phyloP scores from a whole-genome alignment of 306 rosid genomes.

The Vigna unguiculata region DNA sequence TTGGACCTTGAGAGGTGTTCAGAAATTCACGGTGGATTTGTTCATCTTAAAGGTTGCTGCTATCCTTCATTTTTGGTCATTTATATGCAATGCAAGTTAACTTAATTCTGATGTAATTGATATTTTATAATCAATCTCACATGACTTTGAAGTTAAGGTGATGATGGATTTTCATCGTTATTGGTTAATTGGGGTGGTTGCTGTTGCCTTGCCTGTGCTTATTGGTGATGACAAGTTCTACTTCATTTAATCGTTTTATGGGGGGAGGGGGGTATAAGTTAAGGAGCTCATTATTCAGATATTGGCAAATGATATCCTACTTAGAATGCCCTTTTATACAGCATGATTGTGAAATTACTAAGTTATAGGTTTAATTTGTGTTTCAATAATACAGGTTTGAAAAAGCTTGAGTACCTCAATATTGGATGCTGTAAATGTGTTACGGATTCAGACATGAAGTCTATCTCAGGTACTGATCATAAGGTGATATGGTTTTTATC shows the following conservation, averaged over 20 bases:
- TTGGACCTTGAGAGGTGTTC: constrained; percentile 78
- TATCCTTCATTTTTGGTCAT: constrained; percentile 25
- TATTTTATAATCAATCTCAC: constrained; percentile 11
- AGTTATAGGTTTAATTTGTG: constrained; percentile 30
- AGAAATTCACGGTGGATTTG: constrained; percentile 73
- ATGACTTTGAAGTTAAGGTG: constrained; percentile 16
- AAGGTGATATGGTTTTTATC: constrained; percentile 1
- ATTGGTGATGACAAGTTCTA: constrained; percentile 22
- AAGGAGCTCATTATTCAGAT: constrained; percentile 16
- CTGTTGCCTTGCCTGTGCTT: constrained; percentile 3
- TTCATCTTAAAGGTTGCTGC: constrained; percentile 71
- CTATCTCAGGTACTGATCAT: constrained; percentile 63
- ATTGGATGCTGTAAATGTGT: constrained; percentile 70
- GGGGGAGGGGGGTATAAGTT: background rate
- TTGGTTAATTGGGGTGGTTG: constrained; percentile 27
- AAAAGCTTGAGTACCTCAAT: constrained; percentile 66
- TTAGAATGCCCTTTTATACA: constrained; percentile 5
- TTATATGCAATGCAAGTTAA: constrained; percentile 14
- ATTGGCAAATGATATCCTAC: constrained; percentile 26
- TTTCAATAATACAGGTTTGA: constrained; percentile 57
- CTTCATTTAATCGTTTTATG: background rate
- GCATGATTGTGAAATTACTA: constrained; percentile 5
- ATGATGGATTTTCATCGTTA: constrained; percentile 26
- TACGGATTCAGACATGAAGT: constrained; percentile 64
- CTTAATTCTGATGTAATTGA: constrained; percentile 30